A percentile compares a stretch with the other conserved stretches of the same genome.
Evolutionary conservation across 257 asterid species (phyloP).

Genomic region (Lycium barbarum): DNA sequence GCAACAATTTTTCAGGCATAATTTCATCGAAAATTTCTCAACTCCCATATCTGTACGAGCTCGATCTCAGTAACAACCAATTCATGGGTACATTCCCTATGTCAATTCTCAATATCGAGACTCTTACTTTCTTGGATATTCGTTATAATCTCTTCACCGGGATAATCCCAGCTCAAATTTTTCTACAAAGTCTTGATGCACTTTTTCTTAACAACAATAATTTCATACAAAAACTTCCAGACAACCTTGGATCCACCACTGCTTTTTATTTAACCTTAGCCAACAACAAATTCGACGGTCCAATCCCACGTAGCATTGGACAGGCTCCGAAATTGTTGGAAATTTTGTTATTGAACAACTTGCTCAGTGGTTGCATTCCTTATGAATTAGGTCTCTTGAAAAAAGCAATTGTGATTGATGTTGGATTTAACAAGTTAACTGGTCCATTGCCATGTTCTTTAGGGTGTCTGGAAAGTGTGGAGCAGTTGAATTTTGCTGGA

Average conservation of each 20-base stretch:
- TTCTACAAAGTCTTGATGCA: constrained; percentile 52
- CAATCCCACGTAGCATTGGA: constrained; percentile 57
- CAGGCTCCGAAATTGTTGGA: constrained; percentile 49
- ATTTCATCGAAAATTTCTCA: constrained; percentile 52
- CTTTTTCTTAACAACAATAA: constrained; percentile 70
- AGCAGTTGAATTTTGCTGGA: constrained; percentile 63
- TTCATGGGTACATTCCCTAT: constrained; percentile 75
- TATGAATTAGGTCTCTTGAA: constrained; percentile 59
- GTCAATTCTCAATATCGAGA: constrained; percentile 49
- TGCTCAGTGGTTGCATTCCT: constrained; percentile 64
- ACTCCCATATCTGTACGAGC: constrained; percentile 69
- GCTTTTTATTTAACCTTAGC: constrained; percentile 61
- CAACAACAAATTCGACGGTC: constrained; percentile 69
- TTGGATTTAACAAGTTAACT: constrained; percentile 56
- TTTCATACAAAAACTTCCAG: constrained; percentile 58
- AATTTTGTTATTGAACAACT: constrained; percentile 61
- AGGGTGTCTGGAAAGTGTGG: constrained; percentile 63
- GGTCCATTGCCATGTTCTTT: constrained; percentile 66
- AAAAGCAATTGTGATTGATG: constrained; percentile 61
- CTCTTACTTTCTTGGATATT: constrained; percentile 62
- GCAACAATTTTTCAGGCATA: constrained; percentile 65
- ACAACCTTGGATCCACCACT: constrained; percentile 35
- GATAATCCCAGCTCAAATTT: constrained; percentile 62
- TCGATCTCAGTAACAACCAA: constrained; percentile 76
- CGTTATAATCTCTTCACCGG: constrained; percentile 73